These are phyloP conservation scores for Polyplosphaeria fusca DNA, from an alignment of 495 filamentous ascomycete genomes.

Conservation along the genomic window DNA sequence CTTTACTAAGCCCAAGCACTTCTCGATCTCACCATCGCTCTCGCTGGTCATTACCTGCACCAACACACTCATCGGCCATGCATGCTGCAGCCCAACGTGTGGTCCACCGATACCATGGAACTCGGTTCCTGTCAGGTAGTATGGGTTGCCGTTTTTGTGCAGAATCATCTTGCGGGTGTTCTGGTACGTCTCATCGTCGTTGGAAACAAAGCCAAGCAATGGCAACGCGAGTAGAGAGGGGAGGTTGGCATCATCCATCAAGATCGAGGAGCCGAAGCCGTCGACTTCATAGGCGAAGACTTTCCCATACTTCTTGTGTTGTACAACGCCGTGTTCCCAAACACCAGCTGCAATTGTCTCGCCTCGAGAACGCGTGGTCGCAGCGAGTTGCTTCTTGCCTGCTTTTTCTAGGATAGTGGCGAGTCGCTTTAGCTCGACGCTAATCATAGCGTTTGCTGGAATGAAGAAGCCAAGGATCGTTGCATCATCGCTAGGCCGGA, in stretches of 20 bases:
- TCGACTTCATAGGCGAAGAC: slow-evolving; percentile 98
- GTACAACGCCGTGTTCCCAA: slow-evolving; percentile 86
- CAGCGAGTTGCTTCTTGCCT: slow-evolving; percentile 49
- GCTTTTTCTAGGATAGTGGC: slow-evolving; percentile 63
- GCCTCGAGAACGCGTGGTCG: slow-evolving; percentile 59
- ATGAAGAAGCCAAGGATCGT: slow-evolving; percentile 95
- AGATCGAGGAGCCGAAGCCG: slow-evolving; percentile 81
- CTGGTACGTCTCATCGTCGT: slow-evolving; percentile 66
- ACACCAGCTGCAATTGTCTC: slow-evolving; percentile 70
- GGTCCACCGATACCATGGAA: slow-evolving; percentile 89
- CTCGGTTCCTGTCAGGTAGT: slow-evolving; percentile 73
- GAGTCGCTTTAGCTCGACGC: slow-evolving; percentile 78
- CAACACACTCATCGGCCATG: slow-evolving; percentile 96
- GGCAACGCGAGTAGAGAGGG: slow-evolving; percentile 87
- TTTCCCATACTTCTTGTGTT: slow-evolving; percentile 73
- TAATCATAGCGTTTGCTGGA: slow-evolving; percentile 93
- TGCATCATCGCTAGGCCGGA: slow-evolving; percentile 97
- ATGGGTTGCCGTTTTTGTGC: slow-evolving; percentile 75
- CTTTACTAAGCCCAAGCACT: slow-evolving; percentile 68
- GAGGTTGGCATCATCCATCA: slow-evolving; percentile 98
- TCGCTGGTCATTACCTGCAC: slow-evolving; percentile 89
- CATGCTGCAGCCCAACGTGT: slow-evolving; percentile 77
- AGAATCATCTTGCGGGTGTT: slow-evolving; percentile 94
- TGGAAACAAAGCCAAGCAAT: slow-evolving; percentile 74
- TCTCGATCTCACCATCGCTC: slow-evolving; percentile 76